These are phyloP conservation scores for Gymnopilus dilepis DNA, from an alignment of 768 basidiomycete species.

Conservation along the genomic window DNA sequence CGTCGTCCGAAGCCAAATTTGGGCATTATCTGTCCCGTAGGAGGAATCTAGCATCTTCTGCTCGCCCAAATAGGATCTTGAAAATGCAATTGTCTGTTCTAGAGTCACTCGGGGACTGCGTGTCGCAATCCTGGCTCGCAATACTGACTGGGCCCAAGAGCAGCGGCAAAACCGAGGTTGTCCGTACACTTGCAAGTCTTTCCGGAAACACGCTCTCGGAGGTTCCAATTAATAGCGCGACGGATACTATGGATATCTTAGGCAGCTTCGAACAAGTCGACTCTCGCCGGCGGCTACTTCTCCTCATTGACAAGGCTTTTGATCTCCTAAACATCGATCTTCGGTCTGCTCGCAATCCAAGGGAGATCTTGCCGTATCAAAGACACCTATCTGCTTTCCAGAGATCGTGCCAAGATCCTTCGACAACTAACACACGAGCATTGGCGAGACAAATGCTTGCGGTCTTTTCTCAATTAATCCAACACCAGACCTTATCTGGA, in stretches of 20 bases:
- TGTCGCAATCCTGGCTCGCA: conserved; percentile 84
- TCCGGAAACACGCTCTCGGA: conserved; percentile 74
- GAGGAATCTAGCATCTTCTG: conserved; percentile 37
- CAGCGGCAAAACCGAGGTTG: conserved; percentile 80
- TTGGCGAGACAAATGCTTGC: conserved; percentile 7
- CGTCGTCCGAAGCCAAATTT: conserved; percentile 60
- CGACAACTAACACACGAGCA: conserved; percentile 6
- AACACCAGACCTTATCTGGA: conserved; percentile 19
- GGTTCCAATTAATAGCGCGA: conserved; percentile 81
- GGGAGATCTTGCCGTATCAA: conserved; percentile 19
- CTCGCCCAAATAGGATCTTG: conserved; percentile 55
- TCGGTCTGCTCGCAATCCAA: conserved; percentile 41
- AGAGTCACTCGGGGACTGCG: conserved; percentile 76
- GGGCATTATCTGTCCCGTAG: conserved; percentile 61
- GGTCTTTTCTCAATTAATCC: conserved; percentile 24
- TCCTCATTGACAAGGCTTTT: conserved; percentile 46
- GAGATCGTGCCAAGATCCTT: conserved; percentile 12
- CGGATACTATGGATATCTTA: conserved; percentile 92
- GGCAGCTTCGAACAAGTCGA: conserved; percentile 97
- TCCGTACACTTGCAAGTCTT: conserved; percentile 70
- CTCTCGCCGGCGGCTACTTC: conserved; percentile 41
- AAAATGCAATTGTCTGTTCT: conserved; percentile 68
- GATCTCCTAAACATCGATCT: conserved; percentile 41
- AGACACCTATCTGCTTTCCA: conserved; percentile 20
- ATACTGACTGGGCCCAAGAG: conserved; percentile 80